Conservation (phyloP, 805 yeast species). For the Yarrowia keelungensis region DNA sequence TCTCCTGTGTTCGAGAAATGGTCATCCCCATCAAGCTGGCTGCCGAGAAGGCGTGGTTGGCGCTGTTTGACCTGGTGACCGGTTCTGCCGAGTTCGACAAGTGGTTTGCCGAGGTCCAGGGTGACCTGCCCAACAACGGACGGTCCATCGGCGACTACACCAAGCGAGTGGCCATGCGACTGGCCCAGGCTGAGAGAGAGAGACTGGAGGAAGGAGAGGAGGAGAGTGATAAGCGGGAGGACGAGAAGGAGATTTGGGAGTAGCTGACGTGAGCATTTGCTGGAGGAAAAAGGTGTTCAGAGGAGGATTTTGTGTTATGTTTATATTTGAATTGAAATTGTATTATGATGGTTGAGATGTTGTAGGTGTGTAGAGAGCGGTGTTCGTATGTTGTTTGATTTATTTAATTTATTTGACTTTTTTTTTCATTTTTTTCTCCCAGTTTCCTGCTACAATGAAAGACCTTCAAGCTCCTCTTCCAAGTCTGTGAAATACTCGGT, state of each 20-base stretch:
- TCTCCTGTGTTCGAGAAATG: constrained; percentile 83
- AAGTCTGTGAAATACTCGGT: no score
- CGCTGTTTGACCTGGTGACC: constrained; percentile 73
- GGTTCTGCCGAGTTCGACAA: constrained; percentile 64
- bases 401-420: no score
- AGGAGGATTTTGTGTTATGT: constrained; percentile 12
- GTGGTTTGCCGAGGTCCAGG: constrained; percentile 62
- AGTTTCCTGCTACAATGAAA: no score
- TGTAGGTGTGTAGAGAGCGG: no score
- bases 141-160: constrained; percentile 89
- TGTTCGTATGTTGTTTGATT: no score
- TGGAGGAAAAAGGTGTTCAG: not conserved
- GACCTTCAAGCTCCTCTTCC: no score
- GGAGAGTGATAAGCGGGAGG: constrained; percentile 84
- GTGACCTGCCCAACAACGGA: constrained; percentile 45
- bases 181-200: constrained; percentile 87
- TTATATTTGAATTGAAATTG: constrained; percentile 21
- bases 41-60: constrained; percentile 86
- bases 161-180: constrained; percentile 84
- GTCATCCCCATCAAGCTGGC: constrained; percentile 91
- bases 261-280: not conserved
- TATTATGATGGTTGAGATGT: not conserved
- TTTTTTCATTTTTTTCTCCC: no score
- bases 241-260: constrained; percentile 81
- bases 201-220: constrained; percentile 91